phyloP scores from a whole-genome alignment of 2,329 filamentous ascomycete species.

The Gnomoniopsis sp. region DNA sequence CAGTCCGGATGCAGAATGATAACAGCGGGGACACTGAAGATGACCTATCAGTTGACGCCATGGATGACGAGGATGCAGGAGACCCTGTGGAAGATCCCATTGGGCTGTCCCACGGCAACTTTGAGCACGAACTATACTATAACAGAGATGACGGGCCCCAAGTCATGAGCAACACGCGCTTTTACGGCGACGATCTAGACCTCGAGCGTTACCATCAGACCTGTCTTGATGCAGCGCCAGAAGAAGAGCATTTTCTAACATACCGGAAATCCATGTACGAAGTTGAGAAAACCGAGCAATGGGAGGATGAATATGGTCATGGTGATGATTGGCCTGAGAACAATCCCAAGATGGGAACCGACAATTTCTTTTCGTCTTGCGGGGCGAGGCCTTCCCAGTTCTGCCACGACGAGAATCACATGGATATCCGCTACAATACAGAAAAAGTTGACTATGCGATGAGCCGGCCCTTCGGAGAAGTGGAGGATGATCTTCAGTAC shows the following conservation, averaged over 20 bases:
- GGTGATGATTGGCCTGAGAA: no score
- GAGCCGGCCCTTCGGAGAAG: neutral
- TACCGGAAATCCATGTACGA: neutral
- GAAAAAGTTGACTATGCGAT: neutral
- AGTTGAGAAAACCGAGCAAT: no score
- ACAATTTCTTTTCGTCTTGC: no score
- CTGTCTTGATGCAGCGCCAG: slow-evolving; percentile 1
- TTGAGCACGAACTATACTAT: neutral
- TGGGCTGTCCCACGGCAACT: neutral
- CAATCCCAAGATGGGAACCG: no score
- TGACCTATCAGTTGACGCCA: neutral
- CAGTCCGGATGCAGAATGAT: neutral
- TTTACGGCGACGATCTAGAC: neutral
- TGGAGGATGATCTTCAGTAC: neutral
- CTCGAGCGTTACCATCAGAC: neutral
- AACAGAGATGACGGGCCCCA: neutral
- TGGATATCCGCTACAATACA: neutral
- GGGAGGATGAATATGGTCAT: no score
- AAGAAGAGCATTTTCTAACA: neutral
- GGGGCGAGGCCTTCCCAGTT: neutral
- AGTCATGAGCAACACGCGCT: neutral
- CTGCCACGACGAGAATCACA: neutral
- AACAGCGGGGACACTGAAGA: neutral
- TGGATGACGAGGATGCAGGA: neutral
- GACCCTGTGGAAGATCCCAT: neutral